These are phyloP conservation scores for Triticum monococcum DNA, from an alignment of 176 grass and related monocot genomes.

Conservation along the genomic window DNA sequence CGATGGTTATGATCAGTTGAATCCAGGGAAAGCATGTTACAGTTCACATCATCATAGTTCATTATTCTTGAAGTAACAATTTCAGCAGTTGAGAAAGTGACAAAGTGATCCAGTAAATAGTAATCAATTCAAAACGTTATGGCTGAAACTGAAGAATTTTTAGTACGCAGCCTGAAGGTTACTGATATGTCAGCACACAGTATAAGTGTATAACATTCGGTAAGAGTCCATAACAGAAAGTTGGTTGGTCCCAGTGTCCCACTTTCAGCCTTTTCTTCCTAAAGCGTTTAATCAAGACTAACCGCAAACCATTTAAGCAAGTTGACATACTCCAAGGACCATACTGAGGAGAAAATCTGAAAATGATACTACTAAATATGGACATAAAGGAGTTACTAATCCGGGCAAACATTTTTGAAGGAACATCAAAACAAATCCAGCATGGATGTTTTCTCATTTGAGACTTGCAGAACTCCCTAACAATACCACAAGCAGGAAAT, in stretches of 20 bases:
- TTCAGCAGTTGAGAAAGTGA: neutral
- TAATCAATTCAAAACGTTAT: neutral
- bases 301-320: neutral
- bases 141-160: neutral
- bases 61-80: neutral
- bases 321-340: neutral
- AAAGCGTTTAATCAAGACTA: neutral
- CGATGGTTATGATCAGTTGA: neutral
- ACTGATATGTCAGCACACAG: too few species aligned
- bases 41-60: constrained; percentile 1
- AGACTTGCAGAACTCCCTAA: constrained; percentile 8
- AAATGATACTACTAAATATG: neutral
- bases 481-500: constrained; percentile 31
- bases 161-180: neutral
- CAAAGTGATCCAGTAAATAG: neutral
- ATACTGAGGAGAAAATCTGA: neutral
- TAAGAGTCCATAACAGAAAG: neutral
- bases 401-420: neutral
- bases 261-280: constrained; percentile 1
- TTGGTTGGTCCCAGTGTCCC: neutral
- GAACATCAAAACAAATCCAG: constrained; percentile 6
- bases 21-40: neutral
- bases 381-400: neutral
- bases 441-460: constrained; percentile 25
- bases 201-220: too few species aligned